These are phyloP conservation scores for Skeletonema potamos DNA, from an alignment of 108 stramenopile genomes.

Conservation along the genomic window DNA sequence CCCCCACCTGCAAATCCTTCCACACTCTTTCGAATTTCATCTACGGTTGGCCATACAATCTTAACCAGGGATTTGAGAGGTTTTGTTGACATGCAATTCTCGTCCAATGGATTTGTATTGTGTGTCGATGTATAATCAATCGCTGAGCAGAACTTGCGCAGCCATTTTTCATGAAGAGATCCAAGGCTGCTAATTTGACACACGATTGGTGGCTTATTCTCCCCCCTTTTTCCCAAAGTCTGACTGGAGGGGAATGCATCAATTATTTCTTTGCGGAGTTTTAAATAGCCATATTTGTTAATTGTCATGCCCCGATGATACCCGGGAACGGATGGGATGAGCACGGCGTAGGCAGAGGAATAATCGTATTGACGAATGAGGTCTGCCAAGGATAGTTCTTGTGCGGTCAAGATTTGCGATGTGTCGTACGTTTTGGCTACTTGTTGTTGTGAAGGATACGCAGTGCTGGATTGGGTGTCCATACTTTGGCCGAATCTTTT, in stretches of 20 bases:
- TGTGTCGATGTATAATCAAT: not conserved
- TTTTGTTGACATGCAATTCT: not conserved
- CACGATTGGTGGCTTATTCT: conserved; percentile 41
- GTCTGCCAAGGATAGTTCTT: conserved; percentile 12
- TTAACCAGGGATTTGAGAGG: conserved; percentile 18
- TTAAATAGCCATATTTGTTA: conserved; percentile 51
- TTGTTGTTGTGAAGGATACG: not conserved
- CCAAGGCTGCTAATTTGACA: conserved; percentile 82
- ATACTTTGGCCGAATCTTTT: not conserved
- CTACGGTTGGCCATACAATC: conserved; percentile 72
- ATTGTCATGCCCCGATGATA: conserved; percentile 29
- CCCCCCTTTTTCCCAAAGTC: not conserved
- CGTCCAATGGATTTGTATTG: not conserved
- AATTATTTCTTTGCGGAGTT: conserved; percentile 49
- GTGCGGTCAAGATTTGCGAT: conserved; percentile 9
- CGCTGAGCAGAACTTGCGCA: conserved; percentile 12
- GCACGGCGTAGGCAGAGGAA: conserved; percentile 58
- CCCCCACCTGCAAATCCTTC: conserved; percentile 72
- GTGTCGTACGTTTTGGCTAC: not conserved
- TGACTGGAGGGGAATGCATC: conserved; percentile 13
- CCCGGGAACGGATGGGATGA: conserved; percentile 82
- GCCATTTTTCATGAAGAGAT: conserved; percentile 57
- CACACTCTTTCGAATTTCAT: conserved; percentile 58
- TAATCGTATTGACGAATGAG: conserved; percentile 68
- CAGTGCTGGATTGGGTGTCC: not conserved